These are phyloP conservation scores for Leishmania braziliensis DNA, from an alignment of 208 protist genomes.

Conservation along the genomic window DNA sequence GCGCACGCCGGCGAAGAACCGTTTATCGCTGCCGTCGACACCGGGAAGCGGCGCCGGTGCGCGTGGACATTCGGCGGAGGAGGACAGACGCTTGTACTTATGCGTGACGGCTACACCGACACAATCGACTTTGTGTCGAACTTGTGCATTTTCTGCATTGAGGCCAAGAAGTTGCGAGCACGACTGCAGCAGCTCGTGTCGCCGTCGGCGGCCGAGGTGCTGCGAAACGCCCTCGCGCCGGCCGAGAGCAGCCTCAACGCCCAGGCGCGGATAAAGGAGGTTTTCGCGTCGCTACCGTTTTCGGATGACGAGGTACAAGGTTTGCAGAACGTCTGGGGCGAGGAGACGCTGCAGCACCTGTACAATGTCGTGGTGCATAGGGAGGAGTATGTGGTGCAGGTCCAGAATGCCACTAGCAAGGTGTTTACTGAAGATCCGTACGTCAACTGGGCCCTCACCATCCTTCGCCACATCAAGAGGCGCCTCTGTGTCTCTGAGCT, in stretches of 20 bases:
- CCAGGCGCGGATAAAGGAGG: conserved; percentile 9
- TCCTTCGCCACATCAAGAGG: conserved; percentile 56
- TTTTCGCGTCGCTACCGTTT: conserved; percentile 58
- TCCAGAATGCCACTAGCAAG: conserved; percentile 52
- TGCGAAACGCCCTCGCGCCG: conserved; percentile 44
- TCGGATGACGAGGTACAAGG: conserved; percentile 51
- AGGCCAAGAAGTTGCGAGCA: conserved; percentile 68
- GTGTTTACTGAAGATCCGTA: conserved; percentile 70
- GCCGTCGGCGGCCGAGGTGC: conserved; percentile 65
- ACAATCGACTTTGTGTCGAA: conserved; percentile 86
- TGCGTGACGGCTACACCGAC: conserved; percentile 87
- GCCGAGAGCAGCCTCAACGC: conserved; percentile 4
- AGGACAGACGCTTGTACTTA: conserved; percentile 79
- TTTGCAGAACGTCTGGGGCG: conserved; percentile 53
- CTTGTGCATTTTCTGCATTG: conserved; percentile 80
- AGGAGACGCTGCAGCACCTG: conserved; percentile 48
- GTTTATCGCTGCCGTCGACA: conserved; percentile 45
- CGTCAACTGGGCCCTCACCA: conserved; percentile 66
- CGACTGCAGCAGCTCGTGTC: conserved; percentile 72
- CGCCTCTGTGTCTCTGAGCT: conserved; percentile 33
- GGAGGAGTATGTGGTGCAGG: conserved; percentile 83
- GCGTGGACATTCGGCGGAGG: conserved; percentile 67
- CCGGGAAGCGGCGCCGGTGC: conserved; percentile 58
- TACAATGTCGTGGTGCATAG: conserved; percentile 76
- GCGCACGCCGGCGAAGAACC: conserved; percentile 10